Evolutionary conservation across 2,329 filamentous ascomycete genomes (phyloP).

Genomic region (Blastomyces percursus): DNA sequence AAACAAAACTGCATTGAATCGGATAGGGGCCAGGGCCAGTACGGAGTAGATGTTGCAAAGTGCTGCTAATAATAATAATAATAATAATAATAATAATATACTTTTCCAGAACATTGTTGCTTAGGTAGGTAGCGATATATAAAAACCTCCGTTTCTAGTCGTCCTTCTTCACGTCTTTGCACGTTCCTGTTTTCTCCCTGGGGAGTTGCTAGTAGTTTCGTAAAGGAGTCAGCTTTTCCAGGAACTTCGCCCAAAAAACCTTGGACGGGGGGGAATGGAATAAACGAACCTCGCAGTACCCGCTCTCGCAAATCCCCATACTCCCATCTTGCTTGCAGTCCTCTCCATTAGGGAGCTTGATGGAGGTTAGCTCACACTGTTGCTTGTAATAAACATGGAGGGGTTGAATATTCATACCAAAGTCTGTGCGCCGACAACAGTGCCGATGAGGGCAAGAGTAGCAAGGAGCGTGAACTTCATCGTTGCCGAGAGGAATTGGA

Average conservation of each 20-base stretch:
- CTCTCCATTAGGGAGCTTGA: background rate
- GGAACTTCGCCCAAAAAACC: too few species aligned
- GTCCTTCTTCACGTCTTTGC: background rate
- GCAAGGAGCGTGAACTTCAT: background rate
- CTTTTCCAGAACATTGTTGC: background rate
- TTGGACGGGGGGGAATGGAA: background rate
- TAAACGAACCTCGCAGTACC: background rate
- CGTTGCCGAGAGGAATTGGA: background rate
- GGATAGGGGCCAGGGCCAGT: too few species aligned
- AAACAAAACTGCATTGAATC: too few species aligned
- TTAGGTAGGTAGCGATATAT: too few species aligned
- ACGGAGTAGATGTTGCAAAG: too few species aligned
- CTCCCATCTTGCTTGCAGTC: background rate
- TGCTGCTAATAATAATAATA: too few species aligned
- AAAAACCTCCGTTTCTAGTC: background rate
- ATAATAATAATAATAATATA: too few species aligned
- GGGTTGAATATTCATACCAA: background rate
- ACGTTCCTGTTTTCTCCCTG: background rate
- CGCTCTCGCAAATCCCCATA: background rate
- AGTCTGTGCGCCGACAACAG: background rate
- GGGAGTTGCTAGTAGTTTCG: background rate
- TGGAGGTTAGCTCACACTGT: background rate
- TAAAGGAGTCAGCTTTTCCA: background rate
- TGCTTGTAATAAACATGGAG: background rate
- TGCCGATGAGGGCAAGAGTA: background rate